phyloP scores from a whole-genome alignment of 176 grass and related monocot species.

The Triticum dicoccoides region DNA sequence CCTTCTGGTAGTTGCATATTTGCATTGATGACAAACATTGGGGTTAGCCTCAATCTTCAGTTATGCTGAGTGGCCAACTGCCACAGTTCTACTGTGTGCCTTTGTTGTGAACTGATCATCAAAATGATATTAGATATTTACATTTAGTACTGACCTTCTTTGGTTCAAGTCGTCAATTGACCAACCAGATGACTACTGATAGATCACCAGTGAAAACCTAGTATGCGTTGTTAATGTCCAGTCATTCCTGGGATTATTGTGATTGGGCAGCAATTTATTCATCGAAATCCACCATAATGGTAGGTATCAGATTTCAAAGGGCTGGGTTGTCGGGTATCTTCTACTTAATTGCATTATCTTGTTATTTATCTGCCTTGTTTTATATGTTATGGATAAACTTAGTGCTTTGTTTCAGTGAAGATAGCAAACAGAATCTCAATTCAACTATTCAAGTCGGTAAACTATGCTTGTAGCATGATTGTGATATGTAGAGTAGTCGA shows the following conservation, averaged over 20 bases:
- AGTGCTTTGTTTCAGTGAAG: neutral
- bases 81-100: neutral
- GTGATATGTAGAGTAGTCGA: neutral
- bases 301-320: neutral
- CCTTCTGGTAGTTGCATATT: neutral
- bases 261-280: neutral
- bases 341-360: neutral
- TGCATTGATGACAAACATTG: neutral
- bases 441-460: neutral
- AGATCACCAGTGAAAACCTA: neutral
- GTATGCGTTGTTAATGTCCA: neutral
- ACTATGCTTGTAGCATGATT: neutral
- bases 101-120: neutral
- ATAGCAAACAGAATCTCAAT: neutral
- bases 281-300: neutral
- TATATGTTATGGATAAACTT: neutral
- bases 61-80: neutral
- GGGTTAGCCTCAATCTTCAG: neutral
- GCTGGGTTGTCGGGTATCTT: neutral
- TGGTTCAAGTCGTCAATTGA: neutral
- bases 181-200: neutral
- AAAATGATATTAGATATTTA: neutral
- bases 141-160: neutral
- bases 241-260: neutral
- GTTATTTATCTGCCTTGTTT: neutral